Evolutionary conservation across 1,284 basidiomycete genomes (phyloP).

Genomic region (Fistulina hepatica): DNA sequence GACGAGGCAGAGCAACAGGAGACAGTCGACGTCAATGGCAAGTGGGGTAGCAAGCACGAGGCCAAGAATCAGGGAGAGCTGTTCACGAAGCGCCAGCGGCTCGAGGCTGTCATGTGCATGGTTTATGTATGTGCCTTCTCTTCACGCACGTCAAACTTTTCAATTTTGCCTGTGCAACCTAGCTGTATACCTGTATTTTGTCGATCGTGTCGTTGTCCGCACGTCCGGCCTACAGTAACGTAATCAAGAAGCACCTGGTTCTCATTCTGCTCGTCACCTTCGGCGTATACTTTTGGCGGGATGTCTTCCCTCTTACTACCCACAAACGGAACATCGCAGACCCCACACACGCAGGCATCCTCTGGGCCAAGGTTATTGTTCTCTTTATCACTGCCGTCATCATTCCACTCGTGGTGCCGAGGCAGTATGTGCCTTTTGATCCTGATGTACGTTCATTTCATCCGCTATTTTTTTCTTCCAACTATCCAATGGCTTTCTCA

Average conservation of each 20-base stretch:
- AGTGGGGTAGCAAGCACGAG: slow-evolving; percentile 19
- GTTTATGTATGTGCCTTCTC: slow-evolving; percentile 23
- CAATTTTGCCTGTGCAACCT: slow-evolving; percentile 3
- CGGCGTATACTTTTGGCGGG: slow-evolving; percentile 37
- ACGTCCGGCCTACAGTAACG: slow-evolving; percentile 20
- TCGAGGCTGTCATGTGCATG: slow-evolving; percentile 23
- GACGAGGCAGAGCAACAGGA: slow-evolving; percentile 12
- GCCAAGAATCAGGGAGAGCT: slow-evolving; percentile 14
- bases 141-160: not conserved
- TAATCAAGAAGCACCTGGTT: slow-evolving; percentile 24
- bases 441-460: slow-evolving; percentile 18
- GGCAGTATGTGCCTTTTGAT: slow-evolving; percentile 20
- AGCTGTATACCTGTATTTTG: slow-evolving; percentile 24
- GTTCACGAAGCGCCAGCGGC: slow-evolving; percentile 19
- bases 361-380: slow-evolving; percentile 29
- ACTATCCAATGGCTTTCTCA: slow-evolving; percentile 9
- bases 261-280: slow-evolving; percentile 10
- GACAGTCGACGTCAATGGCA: slow-evolving; percentile 6
- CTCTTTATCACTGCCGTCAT: slow-evolving; percentile 25
- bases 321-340: slow-evolving; percentile 20
- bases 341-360: slow-evolving; percentile 19
- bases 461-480: too few relatives aligned
- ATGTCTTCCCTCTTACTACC: slow-evolving; percentile 43
- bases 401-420: slow-evolving; percentile 26
- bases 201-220: slow-evolving; percentile 22